Evolutionary conservation across 2,329 filamentous ascomycete genomes (phyloP).

Genomic region (Aschersonia sp.): DNA sequence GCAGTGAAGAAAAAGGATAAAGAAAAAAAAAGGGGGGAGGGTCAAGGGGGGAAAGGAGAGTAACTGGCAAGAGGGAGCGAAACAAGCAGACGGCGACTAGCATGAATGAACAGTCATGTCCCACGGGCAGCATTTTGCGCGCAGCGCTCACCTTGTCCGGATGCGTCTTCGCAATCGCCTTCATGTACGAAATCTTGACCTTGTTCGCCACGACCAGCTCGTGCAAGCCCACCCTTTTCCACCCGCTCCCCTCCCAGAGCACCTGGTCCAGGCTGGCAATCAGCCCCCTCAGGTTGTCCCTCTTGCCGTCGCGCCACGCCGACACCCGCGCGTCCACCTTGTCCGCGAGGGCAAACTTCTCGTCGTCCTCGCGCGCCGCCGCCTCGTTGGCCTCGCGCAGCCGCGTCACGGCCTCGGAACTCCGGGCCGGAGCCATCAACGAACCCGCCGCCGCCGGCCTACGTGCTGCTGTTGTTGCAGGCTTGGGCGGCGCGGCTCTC

Average conservation of each 20-base stretch:
- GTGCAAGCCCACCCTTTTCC: slow-evolving; percentile 93
- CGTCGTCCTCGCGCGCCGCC: slow-evolving; percentile 75
- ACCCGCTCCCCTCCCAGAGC: slow-evolving; percentile 81
- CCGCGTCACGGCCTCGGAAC: slow-evolving; percentile 65
- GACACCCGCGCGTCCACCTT: slow-evolving; percentile 67
- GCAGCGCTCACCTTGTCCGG: slow-evolving; percentile 73
- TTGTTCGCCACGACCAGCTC: slow-evolving; percentile 86
- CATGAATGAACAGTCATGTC: too few species aligned
- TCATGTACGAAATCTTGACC: slow-evolving; percentile 98
- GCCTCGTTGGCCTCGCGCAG: slow-evolving; percentile 74
- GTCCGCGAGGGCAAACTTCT: slow-evolving; percentile 81
- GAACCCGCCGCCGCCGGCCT: slow-evolving; percentile 22
- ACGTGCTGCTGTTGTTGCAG: slow-evolving; percentile 29
- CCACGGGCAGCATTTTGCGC: background rate
- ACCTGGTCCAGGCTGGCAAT: slow-evolving; percentile 77
- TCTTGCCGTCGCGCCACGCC: slow-evolving; percentile 79
- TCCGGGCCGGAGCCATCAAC: slow-evolving; percentile 28
- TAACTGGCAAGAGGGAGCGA: too few species aligned
- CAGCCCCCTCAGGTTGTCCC: slow-evolving; percentile 80
- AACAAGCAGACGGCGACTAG: too few species aligned
- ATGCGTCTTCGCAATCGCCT: slow-evolving; percentile 96
- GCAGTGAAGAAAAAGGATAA: too few species aligned
- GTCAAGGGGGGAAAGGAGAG: too few species aligned
- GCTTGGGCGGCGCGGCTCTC: slow-evolving; percentile 32
- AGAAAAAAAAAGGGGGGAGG: too few species aligned